Percentiles rank a stretch among this genome's conserved stretches.
phyloP scores from a whole-genome alignment of 2,329 filamentous ascomycete species.

The Ophiocordyceps camponoti-rufipedis region DNA sequence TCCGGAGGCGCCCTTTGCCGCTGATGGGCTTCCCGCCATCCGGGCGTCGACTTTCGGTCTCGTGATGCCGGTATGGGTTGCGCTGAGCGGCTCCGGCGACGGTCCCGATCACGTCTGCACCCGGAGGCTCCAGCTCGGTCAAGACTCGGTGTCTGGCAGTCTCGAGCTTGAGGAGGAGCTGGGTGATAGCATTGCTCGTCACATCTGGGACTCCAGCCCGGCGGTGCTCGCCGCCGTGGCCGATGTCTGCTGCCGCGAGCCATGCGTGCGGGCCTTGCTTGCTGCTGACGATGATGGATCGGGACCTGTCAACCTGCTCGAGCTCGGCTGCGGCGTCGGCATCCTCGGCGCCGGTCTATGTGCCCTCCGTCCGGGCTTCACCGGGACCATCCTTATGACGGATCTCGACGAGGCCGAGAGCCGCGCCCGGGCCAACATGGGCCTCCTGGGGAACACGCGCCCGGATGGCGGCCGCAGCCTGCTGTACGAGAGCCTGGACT shows the following conservation, averaged over 20 bases:
- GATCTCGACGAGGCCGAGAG: slow-evolving; percentile 36
- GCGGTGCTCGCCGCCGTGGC: slow-evolving; percentile 19
- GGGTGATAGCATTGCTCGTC: slow-evolving; percentile 40
- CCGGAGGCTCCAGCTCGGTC: slow-evolving; percentile 10
- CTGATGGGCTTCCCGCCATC: slow-evolving; percentile 10
- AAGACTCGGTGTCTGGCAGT: slow-evolving; percentile 3
- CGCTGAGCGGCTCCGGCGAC: slow-evolving; percentile 9
- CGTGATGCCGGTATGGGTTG: slow-evolving; percentile 25
- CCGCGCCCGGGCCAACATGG: slow-evolving; percentile 28
- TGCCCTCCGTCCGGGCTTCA: slow-evolving; percentile 11
- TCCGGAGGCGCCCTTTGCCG: slow-evolving; percentile 8
- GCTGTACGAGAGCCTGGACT: slow-evolving; percentile 37
- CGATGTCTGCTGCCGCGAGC: slow-evolving; percentile 10
- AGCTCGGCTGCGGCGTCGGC: slow-evolving; percentile 38
- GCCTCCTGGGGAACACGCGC: slow-evolving; percentile 4
- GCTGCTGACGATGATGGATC: slow-evolving; percentile 6
- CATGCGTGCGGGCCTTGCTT: slow-evolving; percentile 13
- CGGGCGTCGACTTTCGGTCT: slow-evolving; percentile 13
- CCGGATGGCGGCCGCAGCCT: slow-evolving; percentile 9
- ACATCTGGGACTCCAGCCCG: slow-evolving; percentile 40
- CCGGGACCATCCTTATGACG: slow-evolving; percentile 28
- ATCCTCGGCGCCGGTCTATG: slow-evolving; percentile 33
- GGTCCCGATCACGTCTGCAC: slow-evolving; percentile 9
- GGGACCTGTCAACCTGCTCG: slow-evolving; percentile 24
- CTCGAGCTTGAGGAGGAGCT: slow-evolving; percentile 35